Conservation (phyloP, 495 filamentous ascomycete genomes). For the Oidiodendron maius region DNA sequence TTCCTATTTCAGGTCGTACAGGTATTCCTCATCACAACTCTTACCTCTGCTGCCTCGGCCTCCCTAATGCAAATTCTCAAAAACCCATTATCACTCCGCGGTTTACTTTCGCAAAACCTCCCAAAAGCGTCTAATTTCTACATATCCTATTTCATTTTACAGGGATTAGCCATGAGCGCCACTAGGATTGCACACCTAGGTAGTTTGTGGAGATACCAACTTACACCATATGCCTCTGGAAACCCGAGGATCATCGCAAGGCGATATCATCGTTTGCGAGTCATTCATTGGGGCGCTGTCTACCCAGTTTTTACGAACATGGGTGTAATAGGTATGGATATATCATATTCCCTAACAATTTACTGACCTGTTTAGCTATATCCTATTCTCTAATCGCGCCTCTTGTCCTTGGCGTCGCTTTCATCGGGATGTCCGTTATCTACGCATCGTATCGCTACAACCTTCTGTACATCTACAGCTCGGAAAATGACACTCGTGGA, state of each 20-base stretch:
- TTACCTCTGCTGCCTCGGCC: conserved; percentile 72
- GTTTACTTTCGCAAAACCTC: conserved; percentile 67
- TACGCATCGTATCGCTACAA: conserved; percentile 95
- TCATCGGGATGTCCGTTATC: conserved; percentile 75
- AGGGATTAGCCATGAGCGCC: conserved; percentile 77
- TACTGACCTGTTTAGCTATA: conserved; percentile 45
- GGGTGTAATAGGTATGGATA: conserved; percentile 63
- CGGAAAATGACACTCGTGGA: conserved; percentile 82
- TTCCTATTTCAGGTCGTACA: conserved; percentile 94
- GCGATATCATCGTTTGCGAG: conserved; percentile 53
- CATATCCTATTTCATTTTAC: conserved; percentile 87
- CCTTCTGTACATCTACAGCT: conserved; percentile 81
- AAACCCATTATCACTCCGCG: conserved; percentile 52
- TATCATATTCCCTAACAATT: neutral
- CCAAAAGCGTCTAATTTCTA: conserved; percentile 90
- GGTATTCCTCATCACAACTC: conserved; percentile 83
- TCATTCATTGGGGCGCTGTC: conserved; percentile 80
- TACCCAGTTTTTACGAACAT: conserved; percentile 84
- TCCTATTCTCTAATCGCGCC: conserved; percentile 90
- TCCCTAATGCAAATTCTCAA: conserved; percentile 54
- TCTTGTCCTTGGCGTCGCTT: conserved; percentile 78
- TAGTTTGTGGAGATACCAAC: conserved; percentile 66
- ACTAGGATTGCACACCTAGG: conserved; percentile 68
- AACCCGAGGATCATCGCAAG: conserved; percentile 47
- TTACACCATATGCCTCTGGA: conserved; percentile 60